These are phyloP conservation scores for Aleurites moluccanus DNA, from an alignment of 441 rosid species.

Conservation along the genomic window DNA sequence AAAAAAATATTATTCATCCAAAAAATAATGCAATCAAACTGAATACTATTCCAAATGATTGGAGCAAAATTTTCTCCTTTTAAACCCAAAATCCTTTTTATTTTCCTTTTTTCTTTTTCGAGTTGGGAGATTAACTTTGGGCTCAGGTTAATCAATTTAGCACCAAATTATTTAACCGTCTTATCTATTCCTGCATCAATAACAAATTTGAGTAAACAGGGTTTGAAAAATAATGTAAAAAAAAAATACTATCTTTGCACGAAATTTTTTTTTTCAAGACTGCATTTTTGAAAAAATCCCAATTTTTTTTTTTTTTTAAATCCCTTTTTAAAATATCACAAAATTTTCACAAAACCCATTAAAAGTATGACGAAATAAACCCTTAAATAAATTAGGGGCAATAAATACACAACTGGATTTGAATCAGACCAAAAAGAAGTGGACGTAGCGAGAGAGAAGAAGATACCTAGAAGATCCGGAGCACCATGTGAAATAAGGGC, in stretches of 20 bases:
- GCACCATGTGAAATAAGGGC: slow-evolving; percentile 49
- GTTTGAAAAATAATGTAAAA: background rate
- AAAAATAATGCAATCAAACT: background rate
- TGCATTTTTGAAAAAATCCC: background rate
- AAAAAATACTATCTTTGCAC: no score
- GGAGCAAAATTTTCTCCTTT: background rate
- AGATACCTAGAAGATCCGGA: slow-evolving; percentile 42
- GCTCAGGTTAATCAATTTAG: background rate
- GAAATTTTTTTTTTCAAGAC: background rate
- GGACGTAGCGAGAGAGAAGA: background rate
- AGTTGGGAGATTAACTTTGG: background rate
- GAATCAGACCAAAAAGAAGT: background rate
- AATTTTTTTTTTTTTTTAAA: no score
- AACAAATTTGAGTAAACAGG: background rate
- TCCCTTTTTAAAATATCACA: no score
- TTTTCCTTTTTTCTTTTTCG: background rate
- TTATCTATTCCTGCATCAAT: background rate
- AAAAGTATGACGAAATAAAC: background rate
- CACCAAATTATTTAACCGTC: background rate
- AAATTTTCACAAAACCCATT: no score
- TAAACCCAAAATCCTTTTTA: background rate
- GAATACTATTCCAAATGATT: background rate
- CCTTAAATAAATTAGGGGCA: background rate
- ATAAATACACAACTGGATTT: background rate
- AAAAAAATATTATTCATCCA: slow-evolving; percentile 7